phyloP scores from a whole-genome alignment of 805 yeast species.

The Wickerhamomyces tratensis region DNA sequence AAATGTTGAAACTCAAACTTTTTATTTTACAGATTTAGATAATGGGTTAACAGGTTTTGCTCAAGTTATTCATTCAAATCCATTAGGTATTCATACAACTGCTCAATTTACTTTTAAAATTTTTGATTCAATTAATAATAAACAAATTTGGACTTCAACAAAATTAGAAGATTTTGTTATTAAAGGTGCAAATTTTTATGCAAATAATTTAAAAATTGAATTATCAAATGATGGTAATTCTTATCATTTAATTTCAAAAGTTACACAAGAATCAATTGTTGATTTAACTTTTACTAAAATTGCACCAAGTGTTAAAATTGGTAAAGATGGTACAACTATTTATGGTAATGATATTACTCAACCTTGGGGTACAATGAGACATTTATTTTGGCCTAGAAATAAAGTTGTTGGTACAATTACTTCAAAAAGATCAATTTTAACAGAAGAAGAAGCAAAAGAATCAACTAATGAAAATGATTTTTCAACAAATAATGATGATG shows the following conservation, averaged over 20 bases:
- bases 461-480: slow-evolving; percentile 7
- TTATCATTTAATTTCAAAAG: slow-evolving; percentile 53
- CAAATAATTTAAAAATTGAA: slow-evolving; percentile 60
- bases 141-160: slow-evolving; percentile 80
- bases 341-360: slow-evolving; percentile 77
- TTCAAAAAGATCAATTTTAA: slow-evolving; percentile 23
- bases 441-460: slow-evolving; percentile 12
- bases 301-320: slow-evolving; percentile 82
- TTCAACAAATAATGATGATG: slow-evolving; percentile 1
- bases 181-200: slow-evolving; percentile 71
- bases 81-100: slow-evolving; percentile 78
- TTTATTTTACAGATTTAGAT: slow-evolving; percentile 63
- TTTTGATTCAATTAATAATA: slow-evolving; percentile 40
- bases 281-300: slow-evolving; percentile 54
- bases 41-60: slow-evolving; percentile 76
- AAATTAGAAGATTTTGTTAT: slow-evolving; percentile 69
- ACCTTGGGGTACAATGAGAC: slow-evolving; percentile 98
- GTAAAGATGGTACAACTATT: slow-evolving; percentile 74
- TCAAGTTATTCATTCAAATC: slow-evolving; percentile 88
- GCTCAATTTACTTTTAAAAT: slow-evolving; percentile 92
- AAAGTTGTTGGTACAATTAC: slow-evolving; percentile 54
- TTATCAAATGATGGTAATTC: slow-evolving; percentile 42
- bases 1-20: slow-evolving; percentile 92
- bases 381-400: slow-evolving; percentile 93
- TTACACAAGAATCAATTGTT: slow-evolving; percentile 58